These are phyloP conservation scores for Penicillium malachiteum DNA, from an alignment of 495 filamentous ascomycete genomes.

Conservation along the genomic window DNA sequence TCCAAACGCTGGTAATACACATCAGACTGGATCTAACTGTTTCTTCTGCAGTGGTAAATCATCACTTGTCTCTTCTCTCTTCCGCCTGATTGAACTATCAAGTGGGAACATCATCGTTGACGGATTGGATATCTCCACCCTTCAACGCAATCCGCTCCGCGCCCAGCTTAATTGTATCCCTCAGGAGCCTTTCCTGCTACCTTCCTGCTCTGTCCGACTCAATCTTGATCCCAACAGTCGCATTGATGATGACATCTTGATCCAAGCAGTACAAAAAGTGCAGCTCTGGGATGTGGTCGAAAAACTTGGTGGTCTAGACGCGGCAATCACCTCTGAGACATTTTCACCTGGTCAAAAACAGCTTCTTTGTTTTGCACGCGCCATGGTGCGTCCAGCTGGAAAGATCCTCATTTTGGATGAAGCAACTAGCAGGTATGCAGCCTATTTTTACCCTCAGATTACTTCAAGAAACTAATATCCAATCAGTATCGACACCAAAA, in stretches of 20 bases:
- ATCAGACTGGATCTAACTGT: no score
- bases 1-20: no score
- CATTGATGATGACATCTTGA: constrained; percentile 13
- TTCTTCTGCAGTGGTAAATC: constrained; percentile 32
- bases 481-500: no score
- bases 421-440: constrained; percentile 29
- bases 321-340: constrained; percentile 14
- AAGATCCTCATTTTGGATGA: constrained; percentile 28
- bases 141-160: constrained; percentile 31
- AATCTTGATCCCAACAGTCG: constrained; percentile 40
- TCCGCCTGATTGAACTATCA: constrained; percentile 40
- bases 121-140: constrained; percentile 35
- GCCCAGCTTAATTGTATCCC: background rate
- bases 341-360: constrained; percentile 21
- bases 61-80: constrained; percentile 41
- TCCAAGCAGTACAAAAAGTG: constrained; percentile 25
- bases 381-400: constrained; percentile 7
- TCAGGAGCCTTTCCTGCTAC: no score
- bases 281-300: constrained; percentile 39
- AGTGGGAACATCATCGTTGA: constrained; percentile 40
- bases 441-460: no score
- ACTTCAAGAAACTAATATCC: no score
- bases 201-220: constrained; percentile 34
- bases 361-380: constrained; percentile 21
- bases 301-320: constrained; percentile 40